Conservation (phyloP, 805 yeast genomes). For the Ogataea corticis region DNA sequence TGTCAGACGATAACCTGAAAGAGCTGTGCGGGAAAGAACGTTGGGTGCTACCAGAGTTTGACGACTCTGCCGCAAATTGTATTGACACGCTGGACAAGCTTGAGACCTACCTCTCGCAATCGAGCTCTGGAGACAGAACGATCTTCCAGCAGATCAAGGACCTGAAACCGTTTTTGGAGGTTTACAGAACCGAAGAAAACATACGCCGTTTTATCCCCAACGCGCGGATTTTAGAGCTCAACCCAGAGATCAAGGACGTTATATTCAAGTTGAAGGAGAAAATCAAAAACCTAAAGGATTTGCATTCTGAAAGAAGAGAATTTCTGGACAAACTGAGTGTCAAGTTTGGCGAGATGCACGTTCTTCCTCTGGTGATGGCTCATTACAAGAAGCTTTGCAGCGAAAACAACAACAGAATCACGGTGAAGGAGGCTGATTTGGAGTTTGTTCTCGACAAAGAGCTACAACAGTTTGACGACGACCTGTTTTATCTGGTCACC, state of each 20-base stretch:
- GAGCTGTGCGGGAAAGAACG: slow-evolving; percentile 49
- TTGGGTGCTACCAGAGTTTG: slow-evolving; percentile 56
- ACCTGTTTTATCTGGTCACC: slow-evolving; percentile 46
- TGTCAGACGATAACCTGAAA: slow-evolving; percentile 56
- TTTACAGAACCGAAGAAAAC: slow-evolving; percentile 35
- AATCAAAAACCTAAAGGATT: slow-evolving; percentile 30
- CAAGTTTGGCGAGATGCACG: slow-evolving; percentile 46
- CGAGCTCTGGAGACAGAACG: slow-evolving; percentile 59
- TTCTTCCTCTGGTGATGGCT: slow-evolving; percentile 52
- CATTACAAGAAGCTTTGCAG: slow-evolving; percentile 29
- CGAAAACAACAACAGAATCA: slow-evolving; percentile 38
- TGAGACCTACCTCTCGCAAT: slow-evolving; percentile 52
- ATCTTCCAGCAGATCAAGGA: slow-evolving; percentile 47
- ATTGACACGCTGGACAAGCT: slow-evolving; percentile 44
- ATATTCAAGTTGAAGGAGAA: slow-evolving; percentile 39
- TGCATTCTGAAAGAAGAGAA: slow-evolving; percentile 40
- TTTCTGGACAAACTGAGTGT: slow-evolving; percentile 44
- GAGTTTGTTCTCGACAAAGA: slow-evolving; percentile 40
- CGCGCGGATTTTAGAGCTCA: slow-evolving; percentile 37
- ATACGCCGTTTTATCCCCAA: slow-evolving; percentile 42
- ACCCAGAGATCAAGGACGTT: slow-evolving; percentile 32
- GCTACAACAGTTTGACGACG: slow-evolving; percentile 52
- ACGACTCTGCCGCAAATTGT: slow-evolving; percentile 42
- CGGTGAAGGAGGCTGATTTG: slow-evolving; percentile 33
- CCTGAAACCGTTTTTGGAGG: slow-evolving; percentile 47